Conservation (phyloP, 192 early-diverging fungal species). For the Diversispora epigaea region DNA sequence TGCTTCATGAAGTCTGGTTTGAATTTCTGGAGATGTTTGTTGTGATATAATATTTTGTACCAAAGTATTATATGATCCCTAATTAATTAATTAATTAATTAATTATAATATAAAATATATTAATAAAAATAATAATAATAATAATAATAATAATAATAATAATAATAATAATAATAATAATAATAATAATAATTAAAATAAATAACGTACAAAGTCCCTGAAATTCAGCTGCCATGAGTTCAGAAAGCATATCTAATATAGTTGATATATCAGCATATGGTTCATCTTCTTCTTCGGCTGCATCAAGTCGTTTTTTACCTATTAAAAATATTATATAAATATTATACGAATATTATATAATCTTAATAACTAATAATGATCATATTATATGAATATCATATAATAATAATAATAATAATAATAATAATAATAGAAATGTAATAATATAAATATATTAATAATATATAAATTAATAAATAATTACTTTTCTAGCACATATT, state of each 20-base stretch:
- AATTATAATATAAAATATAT: too few species aligned
- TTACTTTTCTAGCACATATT: slow-evolving; percentile 51
- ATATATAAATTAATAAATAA: neutral
- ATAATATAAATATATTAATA: neutral
- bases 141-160: too few species aligned
- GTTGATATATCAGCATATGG: slow-evolving; percentile 62
- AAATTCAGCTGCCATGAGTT: slow-evolving; percentile 59
- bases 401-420: too few species aligned
- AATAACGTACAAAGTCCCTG: slow-evolving; percentile 49
- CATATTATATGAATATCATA: too few species aligned
- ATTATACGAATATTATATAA: too few species aligned
- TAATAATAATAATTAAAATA: neutral
- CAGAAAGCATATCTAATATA: slow-evolving; percentile 58
- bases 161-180: neutral
- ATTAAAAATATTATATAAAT: neutral
- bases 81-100: too few species aligned
- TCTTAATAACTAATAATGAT: too few species aligned
- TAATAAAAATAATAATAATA: slow-evolving; percentile 19
- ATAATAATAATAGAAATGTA: too few species aligned
- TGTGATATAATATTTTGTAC: slow-evolving; percentile 54
- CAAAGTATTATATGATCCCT: slow-evolving; percentile 49
- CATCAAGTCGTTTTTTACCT: slow-evolving; percentile 45
- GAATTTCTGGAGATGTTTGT: slow-evolving; percentile 44
- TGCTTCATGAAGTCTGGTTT: slow-evolving; percentile 45
- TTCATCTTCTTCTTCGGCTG: slow-evolving; percentile 57